phyloP scores from a whole-genome alignment of 179 eudicot species.

The Actinidia arguta region DNA sequence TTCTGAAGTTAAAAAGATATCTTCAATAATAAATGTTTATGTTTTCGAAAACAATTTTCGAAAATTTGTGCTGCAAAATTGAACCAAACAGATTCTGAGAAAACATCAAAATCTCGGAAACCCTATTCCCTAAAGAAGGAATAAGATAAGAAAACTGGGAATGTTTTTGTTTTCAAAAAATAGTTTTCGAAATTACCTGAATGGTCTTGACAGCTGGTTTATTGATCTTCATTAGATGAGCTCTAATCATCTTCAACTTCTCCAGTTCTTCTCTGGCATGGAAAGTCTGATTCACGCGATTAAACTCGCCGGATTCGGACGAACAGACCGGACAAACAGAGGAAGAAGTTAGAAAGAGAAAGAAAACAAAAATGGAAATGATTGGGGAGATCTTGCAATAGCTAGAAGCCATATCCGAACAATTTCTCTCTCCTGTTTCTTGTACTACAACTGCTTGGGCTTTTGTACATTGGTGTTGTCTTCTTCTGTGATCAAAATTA shows the following conservation, averaged over 20 bases:
- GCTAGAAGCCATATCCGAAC: conserved; percentile 36
- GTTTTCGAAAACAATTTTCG: too few relatives aligned
- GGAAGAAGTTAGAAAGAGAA: conserved; percentile 43
- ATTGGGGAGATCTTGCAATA: conserved; percentile 47
- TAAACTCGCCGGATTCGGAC: conserved; percentile 22
- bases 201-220: conserved; percentile 86
- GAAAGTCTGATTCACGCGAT: conserved; percentile 47
- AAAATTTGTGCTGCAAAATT: too few relatives aligned
- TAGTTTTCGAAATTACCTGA: conserved; percentile 58
- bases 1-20: too few relatives aligned
- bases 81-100: too few relatives aligned
- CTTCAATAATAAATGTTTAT: too few relatives aligned
- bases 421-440: conserved; percentile 28
- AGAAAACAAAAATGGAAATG: conserved; percentile 54
- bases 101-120: too few relatives aligned
- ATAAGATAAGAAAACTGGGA: too few relatives aligned
- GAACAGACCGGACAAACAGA: conserved; percentile 33
- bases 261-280: conserved; percentile 48
- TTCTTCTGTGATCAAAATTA: conserved; percentile 54
- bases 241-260: conserved; percentile 57
- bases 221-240: conserved; percentile 78
- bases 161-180: too few relatives aligned
- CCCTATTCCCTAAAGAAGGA: too few relatives aligned
- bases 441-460: conserved; percentile 16
- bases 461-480: conserved; percentile 67